Percentiles rank a stretch among this genome's conserved stretches.
Evolutionary conservation across 2,329 filamentous ascomycete species (phyloP).

Genomic region (Paraphoma sp.): DNA sequence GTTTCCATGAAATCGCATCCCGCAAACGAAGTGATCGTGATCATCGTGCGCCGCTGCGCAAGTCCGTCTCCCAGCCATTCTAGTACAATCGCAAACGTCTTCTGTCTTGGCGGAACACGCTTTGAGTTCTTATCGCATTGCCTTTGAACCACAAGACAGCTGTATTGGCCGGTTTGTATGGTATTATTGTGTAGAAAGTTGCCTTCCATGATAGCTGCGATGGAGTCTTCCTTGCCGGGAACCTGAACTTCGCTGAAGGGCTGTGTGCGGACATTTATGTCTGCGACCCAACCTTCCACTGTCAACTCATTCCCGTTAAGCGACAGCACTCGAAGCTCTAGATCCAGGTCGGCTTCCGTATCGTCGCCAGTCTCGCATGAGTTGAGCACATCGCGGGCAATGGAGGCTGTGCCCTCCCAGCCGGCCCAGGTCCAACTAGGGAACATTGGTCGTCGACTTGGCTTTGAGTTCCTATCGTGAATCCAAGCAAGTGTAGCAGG

Average conservation of each 20-base stretch:
- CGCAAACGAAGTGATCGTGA: constrained; percentile 2
- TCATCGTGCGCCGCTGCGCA: not conserved
- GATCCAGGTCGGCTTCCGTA: not conserved
- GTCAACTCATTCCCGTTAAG: not conserved
- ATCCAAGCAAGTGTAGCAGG: not conserved
- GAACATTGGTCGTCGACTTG: not conserved
- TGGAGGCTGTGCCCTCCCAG: constrained; percentile 1
- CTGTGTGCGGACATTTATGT: not conserved
- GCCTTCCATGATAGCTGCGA: constrained; percentile 3
- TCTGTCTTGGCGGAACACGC: not conserved
- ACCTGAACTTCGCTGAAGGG: not conserved
- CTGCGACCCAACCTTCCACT: not conserved
- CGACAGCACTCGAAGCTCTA: not conserved
- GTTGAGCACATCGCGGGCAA: constrained; percentile 1
- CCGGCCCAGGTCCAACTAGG: constrained; percentile 3
- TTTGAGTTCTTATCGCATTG: not conserved
- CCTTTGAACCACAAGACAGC: not conserved
- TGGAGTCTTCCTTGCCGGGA: not conserved
- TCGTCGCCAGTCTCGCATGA: not conserved
- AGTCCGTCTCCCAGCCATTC: not conserved
- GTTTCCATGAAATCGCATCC: not conserved
- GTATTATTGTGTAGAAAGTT: constrained; percentile 5
- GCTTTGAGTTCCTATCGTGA: constrained; percentile 1
- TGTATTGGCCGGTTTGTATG: not conserved
- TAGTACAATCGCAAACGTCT: not conserved